Evolutionary conservation across 1,284 basidiomycete genomes (phyloP).

Genomic region (Ganoderma leucocontextum): DNA sequence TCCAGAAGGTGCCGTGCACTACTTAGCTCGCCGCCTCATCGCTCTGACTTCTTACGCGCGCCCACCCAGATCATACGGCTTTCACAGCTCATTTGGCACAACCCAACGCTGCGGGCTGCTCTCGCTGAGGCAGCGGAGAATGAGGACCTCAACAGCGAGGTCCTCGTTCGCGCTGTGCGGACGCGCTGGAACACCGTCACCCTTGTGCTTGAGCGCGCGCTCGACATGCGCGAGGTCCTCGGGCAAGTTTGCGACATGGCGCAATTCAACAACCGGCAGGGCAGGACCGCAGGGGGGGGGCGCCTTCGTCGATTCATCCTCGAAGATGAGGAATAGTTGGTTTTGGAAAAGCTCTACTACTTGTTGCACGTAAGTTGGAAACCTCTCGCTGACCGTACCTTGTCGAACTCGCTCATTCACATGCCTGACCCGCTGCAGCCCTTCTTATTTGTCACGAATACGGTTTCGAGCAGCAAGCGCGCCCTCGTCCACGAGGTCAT

Average conservation of each 20-base stretch:
- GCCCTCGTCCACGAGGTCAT: slow-evolving; percentile 35
- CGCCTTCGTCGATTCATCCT: slow-evolving; percentile 25
- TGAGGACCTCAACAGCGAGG: slow-evolving; percentile 6
- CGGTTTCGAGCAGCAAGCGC: slow-evolving; percentile 27
- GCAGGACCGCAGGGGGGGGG: too few relatives aligned
- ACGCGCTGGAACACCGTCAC: slow-evolving; percentile 37
- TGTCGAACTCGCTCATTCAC: too few relatives aligned
- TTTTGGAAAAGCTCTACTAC: slow-evolving; percentile 21
- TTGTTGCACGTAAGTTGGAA: slow-evolving; percentile 31
- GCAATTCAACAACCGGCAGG: slow-evolving; percentile 18
- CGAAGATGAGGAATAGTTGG: slow-evolving; percentile 28
- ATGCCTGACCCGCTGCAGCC: too few relatives aligned
- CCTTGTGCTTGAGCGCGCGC: slow-evolving; percentile 25
- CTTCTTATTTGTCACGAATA: slow-evolving; percentile 36
- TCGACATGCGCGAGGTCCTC: slow-evolving; percentile 28
- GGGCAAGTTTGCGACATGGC: slow-evolving; percentile 14
- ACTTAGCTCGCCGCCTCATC: too few relatives aligned
- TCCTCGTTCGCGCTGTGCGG: slow-evolving; percentile 30
- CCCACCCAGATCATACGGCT: slow-evolving; percentile 16
- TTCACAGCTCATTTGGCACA: slow-evolving; percentile 20
- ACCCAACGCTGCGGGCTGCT: slow-evolving; percentile 23
- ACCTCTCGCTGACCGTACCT: too few relatives aligned
- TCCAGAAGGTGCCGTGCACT: slow-evolving; percentile 19
- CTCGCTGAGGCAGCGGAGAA: slow-evolving; percentile 19
- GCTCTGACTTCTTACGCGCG: neutral